Conservation (phyloP, 1,284 basidiomycete genomes). For the Cryptococcus sp. region DNA sequence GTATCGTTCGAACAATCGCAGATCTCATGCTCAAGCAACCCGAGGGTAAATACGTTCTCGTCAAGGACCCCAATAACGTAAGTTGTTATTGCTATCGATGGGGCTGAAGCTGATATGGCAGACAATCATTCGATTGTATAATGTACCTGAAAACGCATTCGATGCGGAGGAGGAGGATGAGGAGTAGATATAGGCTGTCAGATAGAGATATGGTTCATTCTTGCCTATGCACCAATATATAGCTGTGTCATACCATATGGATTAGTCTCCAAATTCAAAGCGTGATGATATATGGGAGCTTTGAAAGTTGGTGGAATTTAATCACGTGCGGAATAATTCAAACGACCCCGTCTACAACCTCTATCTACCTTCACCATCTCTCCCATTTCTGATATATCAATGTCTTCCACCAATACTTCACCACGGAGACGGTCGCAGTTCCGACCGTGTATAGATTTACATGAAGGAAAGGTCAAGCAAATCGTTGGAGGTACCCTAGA, state of each 20-base stretch:
- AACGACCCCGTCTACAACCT: no score
- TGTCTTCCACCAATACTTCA: not conserved
- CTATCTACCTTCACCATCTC: no score
- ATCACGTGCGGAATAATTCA: no score
- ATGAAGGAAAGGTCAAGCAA: slow-evolving; percentile 93
- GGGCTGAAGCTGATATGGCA: slow-evolving; percentile 39
- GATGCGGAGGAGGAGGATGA: slow-evolving; percentile 77
- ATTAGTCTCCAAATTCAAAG: no score
- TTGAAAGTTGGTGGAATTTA: no score
- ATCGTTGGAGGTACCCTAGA: slow-evolving; percentile 90
- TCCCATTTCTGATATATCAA: not conserved
- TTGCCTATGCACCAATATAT: not conserved
- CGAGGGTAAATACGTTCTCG: slow-evolving; percentile 90
- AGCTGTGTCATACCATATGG: no score
- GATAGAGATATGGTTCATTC: not conserved
- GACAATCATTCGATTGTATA: slow-evolving; percentile 90
- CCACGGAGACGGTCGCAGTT: slow-evolving; percentile 53
- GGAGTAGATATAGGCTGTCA: slow-evolving; percentile 49
- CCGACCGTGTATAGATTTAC: slow-evolving; percentile 94
- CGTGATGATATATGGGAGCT: no score
- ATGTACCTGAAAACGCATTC: slow-evolving; percentile 83
- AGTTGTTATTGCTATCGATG: slow-evolving; percentile 37
- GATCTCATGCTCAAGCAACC: slow-evolving; percentile 91
- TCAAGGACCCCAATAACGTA: slow-evolving; percentile 96
- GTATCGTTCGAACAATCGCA: slow-evolving; percentile 89